Base-by-base conservation (phyloP, 352 stramenopile species). In the Phytopythium vexans region DNA sequence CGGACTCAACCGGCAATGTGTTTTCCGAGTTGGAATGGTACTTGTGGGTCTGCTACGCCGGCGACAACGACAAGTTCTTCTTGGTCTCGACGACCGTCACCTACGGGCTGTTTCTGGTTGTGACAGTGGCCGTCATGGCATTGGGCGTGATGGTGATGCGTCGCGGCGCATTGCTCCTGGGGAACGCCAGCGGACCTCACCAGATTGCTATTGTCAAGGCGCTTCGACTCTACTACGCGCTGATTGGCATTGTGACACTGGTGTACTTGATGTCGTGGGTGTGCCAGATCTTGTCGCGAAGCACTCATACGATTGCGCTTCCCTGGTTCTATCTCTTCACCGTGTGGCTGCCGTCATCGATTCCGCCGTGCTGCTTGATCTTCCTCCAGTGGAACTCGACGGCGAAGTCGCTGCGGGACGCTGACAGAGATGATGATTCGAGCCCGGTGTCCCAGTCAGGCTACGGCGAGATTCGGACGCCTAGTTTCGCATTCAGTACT, bases 251-350 rank as follows among this genome's bases (percentile, higher is more conserved):
- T 40, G 86, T 95, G 33, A 95, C 86, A 10, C 46, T 85, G 21
- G 84, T 93, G 45, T 95, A 94, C 44, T 59, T 95, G 27, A 58
- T 95, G 2, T 92, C 86, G 8, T 95, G 82, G 77, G 63, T 92
- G 15, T 70, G 94, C 8, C 83, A 95, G 57, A 78, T 95, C 54
- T 71, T 86, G 57, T 89, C 78, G 15, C 75, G 81, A 1, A 73
- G 62, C 11, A 68, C 74, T 8, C 59, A 57, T 4, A 76, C 74
- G 3, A 85, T 95, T 12, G 75, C 82, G 32, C 93, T 94, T 61
- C 83, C 84, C n/a, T 92, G 81, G 83, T 95, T 79, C 59, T 95
- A 95, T 70, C 84, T 95, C 61, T 93, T 91, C 54, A 92, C 82
- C 2, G 83, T 95, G 3, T 95, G 85, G 85, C 63, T 95, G 3